Base-by-base conservation (phyloP, 768 basidiomycete species). In the Gelatoporia subvermispora region DNA sequence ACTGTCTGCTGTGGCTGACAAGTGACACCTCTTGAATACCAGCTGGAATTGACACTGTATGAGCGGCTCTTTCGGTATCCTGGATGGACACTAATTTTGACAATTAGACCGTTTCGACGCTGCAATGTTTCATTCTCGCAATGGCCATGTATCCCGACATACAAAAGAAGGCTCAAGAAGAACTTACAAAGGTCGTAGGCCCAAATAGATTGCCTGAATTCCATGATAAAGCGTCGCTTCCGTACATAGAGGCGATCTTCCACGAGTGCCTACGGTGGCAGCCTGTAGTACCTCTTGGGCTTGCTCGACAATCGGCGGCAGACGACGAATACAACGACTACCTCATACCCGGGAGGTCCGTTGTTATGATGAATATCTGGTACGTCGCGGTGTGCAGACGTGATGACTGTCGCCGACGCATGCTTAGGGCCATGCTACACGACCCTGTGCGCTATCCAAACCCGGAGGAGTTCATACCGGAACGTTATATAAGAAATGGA, bases 371-470 rank as follows among this genome's bases (percentile, higher is more conserved):
- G 11, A 57, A 57, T 15, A 37, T 49, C 16, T 57, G 55, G 55
- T 57, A 16, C 5, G 49, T 28, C n/a, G n/a, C 23, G 11, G 17
- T 24, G 3, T 21, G 9, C 20, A 11, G 21, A 13, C 43, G n/a
- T 43, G 23, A 10, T 13, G n/a, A 10, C 35, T n/a, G 35, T n/a
- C n/a, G 10, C 35, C n/a, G 35, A 36, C n/a, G 35, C 35, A 36
- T 11, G n/a, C 35, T 11, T 45, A 70, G 73, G 74, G 68, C 68
- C 1, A 67, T 76, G 46, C 64, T 69, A 1, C 71, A 68, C 41
- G 63, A 78, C 35, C 66, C 69, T 41, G 43, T 52, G 8, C 59
- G 57, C 24, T 73, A 72, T 47, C 62, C 65, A 3, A 54, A 69
- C 3, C 65, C 70, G 3, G 43, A 57, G 0, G 34, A 17, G 9